A percentile compares a stretch with the other conserved stretches of the same genome.
phyloP scores from a whole-genome alignment of 768 basidiomycete genomes.

The Pholiota microspora region DNA sequence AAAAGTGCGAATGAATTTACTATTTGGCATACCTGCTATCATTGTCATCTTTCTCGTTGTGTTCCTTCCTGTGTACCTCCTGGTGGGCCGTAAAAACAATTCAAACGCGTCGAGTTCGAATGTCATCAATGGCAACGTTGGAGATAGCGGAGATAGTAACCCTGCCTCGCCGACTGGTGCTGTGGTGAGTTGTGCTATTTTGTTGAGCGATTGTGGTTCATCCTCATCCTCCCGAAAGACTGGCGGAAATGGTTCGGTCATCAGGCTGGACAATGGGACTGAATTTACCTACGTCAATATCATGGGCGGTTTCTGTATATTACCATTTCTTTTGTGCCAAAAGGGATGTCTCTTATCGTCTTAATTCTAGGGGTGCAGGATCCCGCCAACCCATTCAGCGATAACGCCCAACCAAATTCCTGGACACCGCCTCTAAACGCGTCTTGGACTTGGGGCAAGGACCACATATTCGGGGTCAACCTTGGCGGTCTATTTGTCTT shows the following conservation, averaged over 20 bases:
- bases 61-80: conserved; percentile 30
- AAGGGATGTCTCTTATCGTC: no score
- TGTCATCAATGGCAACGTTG: conserved; percentile 1
- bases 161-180: conserved; percentile 15
- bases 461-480: conserved; percentile 63
- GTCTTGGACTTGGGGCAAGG: conserved; percentile 62
- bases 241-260: conserved; percentile 62
- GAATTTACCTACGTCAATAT: conserved; percentile 69
- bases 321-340: neutral
- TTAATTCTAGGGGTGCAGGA: conserved; percentile 52
- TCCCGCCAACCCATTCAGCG: conserved; percentile 64
- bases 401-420: conserved; percentile 62
- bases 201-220: neutral
- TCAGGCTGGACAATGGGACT: conserved; percentile 61
- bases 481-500: conserved; percentile 71
- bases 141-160: conserved; percentile 8
- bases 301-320: conserved; percentile 65
- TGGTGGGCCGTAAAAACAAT: conserved; percentile 21
- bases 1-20: conserved; percentile 14
- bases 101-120: conserved; percentile 1
- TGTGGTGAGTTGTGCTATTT: conserved; percentile 14
- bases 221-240: conserved; percentile 21
- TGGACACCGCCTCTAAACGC: conserved; percentile 74
- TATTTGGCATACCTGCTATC: conserved; percentile 8
- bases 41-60: conserved; percentile 25